Base-by-base conservation (phyloP, 2,329 filamentous ascomycete species). In the Macrophomina phaseolina region DNA sequence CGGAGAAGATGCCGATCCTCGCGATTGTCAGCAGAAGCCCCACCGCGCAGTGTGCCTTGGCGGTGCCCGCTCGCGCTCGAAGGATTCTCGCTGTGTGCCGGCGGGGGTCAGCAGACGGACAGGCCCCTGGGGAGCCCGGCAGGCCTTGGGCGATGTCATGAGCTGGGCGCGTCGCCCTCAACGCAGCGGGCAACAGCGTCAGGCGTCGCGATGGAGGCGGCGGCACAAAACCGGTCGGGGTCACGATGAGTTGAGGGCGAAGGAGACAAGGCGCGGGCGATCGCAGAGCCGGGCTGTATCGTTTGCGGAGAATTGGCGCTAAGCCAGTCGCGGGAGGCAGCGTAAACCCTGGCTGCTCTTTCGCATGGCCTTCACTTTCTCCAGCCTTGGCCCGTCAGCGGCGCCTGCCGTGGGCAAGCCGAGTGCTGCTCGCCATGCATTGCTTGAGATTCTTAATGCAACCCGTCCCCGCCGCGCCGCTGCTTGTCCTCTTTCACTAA, bases 351-450 rank as follows among this genome's bases (percentile, higher is more conserved):
- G 42, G 56, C 56, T 48, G 42, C 18, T 16, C 23, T 48, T 23
- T 23, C 23, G 23, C 48, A 18, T 51, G 48, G 48, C 9, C 8
- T 51, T 16, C 16, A 30, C 30, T 28, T 30, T 53, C 49, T 53
- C 49, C 56, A 61, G 45, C 42, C 58, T 62, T 48, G 46, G 42
- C 45, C 51, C 53, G 63, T 65, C 63, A 65, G 63, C 63, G 51
- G 63, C 63, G 63, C 63, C 63, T 65, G 40, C 63, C 51, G 63
- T 28, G 28, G 40, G 63, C 53, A 55, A 65, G 63, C 62, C 51
- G 42, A 48, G 63, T 65, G 28, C 32, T 65, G 28, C 28, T 36
- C 42, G 58, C 58, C 58, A 62, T 62, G 58, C 58, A 55, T 65
- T 65, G 63, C 63, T 65, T 51, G 52, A 48, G 14, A n/a, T 40